Percentiles rank a stretch among this genome's conserved stretches.
Evolutionary conservation across 192 early-diverging fungal genomes (phyloP).

Genomic region (Coemansia sp.): DNA sequence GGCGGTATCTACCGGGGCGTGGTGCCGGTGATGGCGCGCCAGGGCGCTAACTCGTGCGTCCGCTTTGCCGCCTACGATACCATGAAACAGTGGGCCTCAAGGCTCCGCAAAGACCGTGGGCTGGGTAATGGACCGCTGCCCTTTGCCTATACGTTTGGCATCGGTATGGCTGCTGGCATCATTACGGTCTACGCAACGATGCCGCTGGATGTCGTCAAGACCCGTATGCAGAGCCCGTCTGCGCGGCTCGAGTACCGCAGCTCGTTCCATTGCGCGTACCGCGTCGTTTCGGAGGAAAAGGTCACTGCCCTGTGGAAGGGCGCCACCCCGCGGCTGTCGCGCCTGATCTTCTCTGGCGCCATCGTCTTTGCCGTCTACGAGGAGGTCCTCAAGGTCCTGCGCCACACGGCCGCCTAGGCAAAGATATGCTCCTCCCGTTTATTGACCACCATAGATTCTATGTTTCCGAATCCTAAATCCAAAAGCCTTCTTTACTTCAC

Average conservation of each 20-base stretch:
- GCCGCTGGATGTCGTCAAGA: conserved; percentile 98
- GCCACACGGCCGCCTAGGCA: not conserved
- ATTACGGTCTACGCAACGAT: conserved; percentile 96
- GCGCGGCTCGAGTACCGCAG: conserved; percentile 67
- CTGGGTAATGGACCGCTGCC: conserved; percentile 16
- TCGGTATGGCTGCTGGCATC: conserved; percentile 84
- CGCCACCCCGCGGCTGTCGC: conserved; percentile 83
- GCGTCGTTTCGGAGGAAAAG: conserved; percentile 75
- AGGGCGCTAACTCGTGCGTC: conserved; percentile 95
- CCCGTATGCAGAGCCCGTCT: conserved; percentile 87
- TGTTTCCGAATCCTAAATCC: no score
- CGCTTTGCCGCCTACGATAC: conserved; percentile 85
- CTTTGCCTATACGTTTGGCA: conserved; percentile 61
- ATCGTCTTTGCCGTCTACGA: conserved; percentile 58
- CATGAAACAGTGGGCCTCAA: conserved; percentile 58
- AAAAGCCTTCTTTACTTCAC: not conserved
- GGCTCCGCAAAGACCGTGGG: not conserved
- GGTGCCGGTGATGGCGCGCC: conserved; percentile 87
- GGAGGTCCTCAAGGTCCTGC: conserved; percentile 44
- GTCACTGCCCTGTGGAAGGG: conserved; percentile 91
- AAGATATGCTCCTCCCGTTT: not conserved
- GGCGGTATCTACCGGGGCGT: conserved; percentile 88
- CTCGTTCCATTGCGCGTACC: conserved; percentile 71
- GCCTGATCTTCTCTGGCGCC: conserved; percentile 62
- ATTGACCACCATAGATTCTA: no score